Evolutionary conservation across 202 grass and related monocot species (phyloP).

Genomic region (Digitaria exilis): DNA sequence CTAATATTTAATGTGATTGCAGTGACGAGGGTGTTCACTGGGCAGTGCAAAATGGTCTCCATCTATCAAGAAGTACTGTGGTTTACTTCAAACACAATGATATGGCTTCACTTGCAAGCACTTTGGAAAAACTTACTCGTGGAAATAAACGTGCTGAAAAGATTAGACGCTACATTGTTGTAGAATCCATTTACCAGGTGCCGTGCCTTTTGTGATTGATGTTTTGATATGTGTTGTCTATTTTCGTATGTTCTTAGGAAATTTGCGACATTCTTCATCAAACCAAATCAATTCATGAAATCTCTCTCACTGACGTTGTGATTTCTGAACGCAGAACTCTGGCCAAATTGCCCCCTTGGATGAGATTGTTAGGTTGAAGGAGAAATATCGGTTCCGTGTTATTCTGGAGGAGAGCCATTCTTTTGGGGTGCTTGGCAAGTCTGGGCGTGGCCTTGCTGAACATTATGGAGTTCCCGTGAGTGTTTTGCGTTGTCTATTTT

Average conservation of each 20-base stretch:
- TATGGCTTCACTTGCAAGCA: constrained; percentile 84
- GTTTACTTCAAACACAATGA: constrained; percentile 99
- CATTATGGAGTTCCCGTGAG: constrained; percentile 80
- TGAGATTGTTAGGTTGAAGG: constrained; percentile 91
- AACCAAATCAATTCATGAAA: constrained; percentile 25
- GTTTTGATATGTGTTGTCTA: background rate
- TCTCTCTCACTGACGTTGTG: constrained; percentile 12
- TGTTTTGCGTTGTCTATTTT: constrained; percentile 10
- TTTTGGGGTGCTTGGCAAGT: constrained; percentile 92
- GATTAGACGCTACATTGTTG: constrained; percentile 93
- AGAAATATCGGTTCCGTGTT: constrained; percentile 88
- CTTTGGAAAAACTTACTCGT: constrained; percentile 78
- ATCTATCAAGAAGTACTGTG: constrained; percentile 91
- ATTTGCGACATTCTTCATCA: constrained; percentile 20
- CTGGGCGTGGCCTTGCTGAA: constrained; percentile 91
- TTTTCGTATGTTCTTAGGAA: constrained; percentile 22
- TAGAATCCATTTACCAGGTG: constrained; percentile 95
- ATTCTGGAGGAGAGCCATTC: constrained; percentile 96
- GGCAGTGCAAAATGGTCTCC: constrained; percentile 93
- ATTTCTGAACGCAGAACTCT: constrained; percentile 69
- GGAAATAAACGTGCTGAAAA: constrained; percentile 84
- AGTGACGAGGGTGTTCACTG: constrained; percentile 97
- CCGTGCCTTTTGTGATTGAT: constrained; percentile 19
- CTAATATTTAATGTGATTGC: constrained; percentile 43
- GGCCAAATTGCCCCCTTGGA: constrained; percentile 86